phyloP scores from a whole-genome alignment of 495 filamentous ascomycete species.

The Alectoria sarmentosa region DNA sequence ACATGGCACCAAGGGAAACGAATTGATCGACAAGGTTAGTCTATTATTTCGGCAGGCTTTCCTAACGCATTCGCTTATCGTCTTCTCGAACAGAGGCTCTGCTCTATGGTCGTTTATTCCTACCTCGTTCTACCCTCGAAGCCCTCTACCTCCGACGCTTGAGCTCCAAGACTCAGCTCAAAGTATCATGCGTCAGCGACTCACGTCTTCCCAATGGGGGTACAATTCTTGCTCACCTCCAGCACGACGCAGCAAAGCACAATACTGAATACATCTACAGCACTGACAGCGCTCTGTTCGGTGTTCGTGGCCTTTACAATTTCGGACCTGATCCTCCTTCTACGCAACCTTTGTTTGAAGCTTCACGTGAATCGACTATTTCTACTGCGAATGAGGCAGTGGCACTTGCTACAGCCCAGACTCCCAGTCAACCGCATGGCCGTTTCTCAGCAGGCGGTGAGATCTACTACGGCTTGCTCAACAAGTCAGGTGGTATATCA shows the following conservation, averaged over 20 bases:
- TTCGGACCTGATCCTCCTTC: conserved; percentile 72
- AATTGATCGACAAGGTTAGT: conserved; percentile 31
- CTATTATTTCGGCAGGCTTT: conserved; percentile 5
- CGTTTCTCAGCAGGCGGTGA: conserved; percentile 82
- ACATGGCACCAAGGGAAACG: conserved; percentile 42
- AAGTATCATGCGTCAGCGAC: conserved; percentile 76
- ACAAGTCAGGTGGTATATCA: conserved; percentile 79
- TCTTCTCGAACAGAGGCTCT: conserved; percentile 47
- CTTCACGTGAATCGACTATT: conserved; percentile 19
- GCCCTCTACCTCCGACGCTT: conserved; percentile 79
- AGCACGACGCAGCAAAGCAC: conserved; percentile 84
- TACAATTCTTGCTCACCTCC: conserved; percentile 68
- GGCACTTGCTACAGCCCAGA: conserved; percentile 25
- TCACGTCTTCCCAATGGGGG: conserved; percentile 65
- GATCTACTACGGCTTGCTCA: conserved; percentile 86
- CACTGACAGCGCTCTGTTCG: conserved; percentile 83
- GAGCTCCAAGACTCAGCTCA: conserved; percentile 69
- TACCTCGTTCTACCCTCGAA: conserved; percentile 57
- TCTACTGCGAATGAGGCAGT: conserved; percentile 9
- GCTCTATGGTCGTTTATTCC: conserved; percentile 80
- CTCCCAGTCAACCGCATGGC: conserved; percentile 45
- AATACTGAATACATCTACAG: conserved; percentile 86
- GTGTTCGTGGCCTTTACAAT: conserved; percentile 85
- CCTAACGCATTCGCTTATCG: background rate
- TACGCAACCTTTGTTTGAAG: conserved; percentile 1